These are phyloP conservation scores for Simplicillium aogashimaense DNA, from an alignment of 2,329 filamentous ascomycete species.

Conservation along the genomic window DNA sequence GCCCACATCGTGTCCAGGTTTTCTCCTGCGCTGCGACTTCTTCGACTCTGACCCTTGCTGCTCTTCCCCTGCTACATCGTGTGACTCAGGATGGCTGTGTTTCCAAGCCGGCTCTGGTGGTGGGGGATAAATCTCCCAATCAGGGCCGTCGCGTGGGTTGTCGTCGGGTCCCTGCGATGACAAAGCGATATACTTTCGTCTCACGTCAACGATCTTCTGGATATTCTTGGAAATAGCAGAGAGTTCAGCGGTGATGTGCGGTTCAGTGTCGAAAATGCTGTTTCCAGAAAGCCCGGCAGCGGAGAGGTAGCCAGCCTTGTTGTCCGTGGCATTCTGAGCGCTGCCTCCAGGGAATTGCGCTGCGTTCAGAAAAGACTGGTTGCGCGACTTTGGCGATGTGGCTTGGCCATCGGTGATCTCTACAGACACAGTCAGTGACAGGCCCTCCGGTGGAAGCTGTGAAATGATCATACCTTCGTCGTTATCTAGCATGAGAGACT, in stretches of 20 bases:
- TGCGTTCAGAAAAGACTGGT: no score
- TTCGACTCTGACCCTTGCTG: constrained; percentile 23
- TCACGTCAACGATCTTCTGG: constrained; percentile 76
- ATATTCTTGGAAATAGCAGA: constrained; percentile 83
- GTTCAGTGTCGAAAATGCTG: constrained; percentile 62
- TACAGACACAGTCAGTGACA: not conserved
- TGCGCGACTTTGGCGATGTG: not conserved
- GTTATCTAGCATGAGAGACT: constrained; percentile 21
- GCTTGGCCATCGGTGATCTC: not conserved
- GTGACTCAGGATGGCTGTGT: constrained; percentile 14
- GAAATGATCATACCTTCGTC: constrained; percentile 9
- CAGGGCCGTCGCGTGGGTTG: constrained; percentile 76
- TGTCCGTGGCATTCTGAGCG: not conserved
- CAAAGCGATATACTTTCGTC: constrained; percentile 79
- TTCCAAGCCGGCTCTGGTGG: constrained; percentile 85
- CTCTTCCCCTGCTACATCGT: constrained; percentile 9
- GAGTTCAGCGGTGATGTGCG: constrained; percentile 75
- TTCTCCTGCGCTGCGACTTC: constrained; percentile 45
- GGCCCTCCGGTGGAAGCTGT: no score
- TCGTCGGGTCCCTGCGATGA: constrained; percentile 75
- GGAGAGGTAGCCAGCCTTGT: constrained; percentile 29
- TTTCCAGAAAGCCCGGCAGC: constrained; percentile 54
- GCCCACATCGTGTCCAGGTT: constrained; percentile 82
- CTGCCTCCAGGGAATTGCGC: not conserved
- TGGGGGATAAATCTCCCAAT: constrained; percentile 83